Conservation (phyloP, 345 rosid species). For the Acer negundo region DNA sequence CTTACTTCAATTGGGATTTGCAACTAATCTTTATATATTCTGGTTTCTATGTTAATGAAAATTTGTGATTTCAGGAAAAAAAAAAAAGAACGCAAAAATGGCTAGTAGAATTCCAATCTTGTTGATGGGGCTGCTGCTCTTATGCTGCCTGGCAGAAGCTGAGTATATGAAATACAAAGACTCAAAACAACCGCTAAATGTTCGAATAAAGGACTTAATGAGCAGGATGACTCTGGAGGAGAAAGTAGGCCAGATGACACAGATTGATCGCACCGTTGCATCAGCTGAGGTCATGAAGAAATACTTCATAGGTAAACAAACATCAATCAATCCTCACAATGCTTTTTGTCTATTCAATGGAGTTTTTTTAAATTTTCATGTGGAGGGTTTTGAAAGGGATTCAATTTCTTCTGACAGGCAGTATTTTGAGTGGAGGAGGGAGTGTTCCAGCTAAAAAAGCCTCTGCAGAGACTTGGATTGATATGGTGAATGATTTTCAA, state of each 20-base stretch:
- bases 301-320: constrained; percentile 62
- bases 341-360: neutral
- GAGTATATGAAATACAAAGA: constrained; percentile 48
- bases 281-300: constrained; percentile 48
- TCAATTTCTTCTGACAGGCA: constrained; percentile 35
- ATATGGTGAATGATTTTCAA: constrained; percentile 50
- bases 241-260: constrained; percentile 56
- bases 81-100: constrained; percentile 21
- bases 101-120: constrained; percentile 28
- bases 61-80: neutral
- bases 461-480: constrained; percentile 47
- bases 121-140: constrained; percentile 33
- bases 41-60: constrained; percentile 1
- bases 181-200: constrained; percentile 45
- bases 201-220: constrained; percentile 48
- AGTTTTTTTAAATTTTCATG: neutral
- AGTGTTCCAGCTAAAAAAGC: constrained; percentile 53
- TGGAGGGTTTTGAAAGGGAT: neutral
- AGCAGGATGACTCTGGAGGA: constrained; percentile 48
- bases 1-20: constrained; percentile 1
- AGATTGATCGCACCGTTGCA: constrained; percentile 46
- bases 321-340: neutral
- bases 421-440: constrained; percentile 71
- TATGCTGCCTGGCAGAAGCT: constrained; percentile 32
- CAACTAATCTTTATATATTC: neutral